Evolutionary conservation across 768 basidiomycete genomes (phyloP), one percentile per base, ranked within the genome.

Genomic region (Rhodosporidiobolus sp.): DNA sequence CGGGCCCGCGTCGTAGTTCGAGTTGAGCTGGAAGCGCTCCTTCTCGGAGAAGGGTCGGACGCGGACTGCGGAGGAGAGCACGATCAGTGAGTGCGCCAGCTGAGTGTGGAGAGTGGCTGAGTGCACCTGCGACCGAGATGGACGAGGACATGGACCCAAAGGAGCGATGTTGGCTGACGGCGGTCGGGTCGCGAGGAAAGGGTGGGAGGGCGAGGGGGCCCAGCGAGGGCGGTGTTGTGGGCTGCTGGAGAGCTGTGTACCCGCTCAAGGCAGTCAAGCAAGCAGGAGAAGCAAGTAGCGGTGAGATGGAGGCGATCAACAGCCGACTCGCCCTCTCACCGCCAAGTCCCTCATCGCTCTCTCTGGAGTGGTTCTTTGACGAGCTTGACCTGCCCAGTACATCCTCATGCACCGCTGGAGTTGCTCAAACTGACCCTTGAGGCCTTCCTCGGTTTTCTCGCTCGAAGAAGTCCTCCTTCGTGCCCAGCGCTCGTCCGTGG

Each of bases 31-130:
- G 6, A 62, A 64, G 1, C 46, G 61, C 65, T 79, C 78, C 69
- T 72, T 73, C 19, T 70, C 65, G 4, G 65, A 67, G 63, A 77
- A 77, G 2, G 78, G 78, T 17, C 78, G 69, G 16, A 77, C 69
- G 14, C 78, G 68, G 6, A 79, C 77, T 72, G 69, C 10, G 32
- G 17, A 17, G 5, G 34, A 30, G 17, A 3, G 2, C 52, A 35
- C n/a, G 30, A 30, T 65, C 6, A 55, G 45, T 24, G 28, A 8
- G 26, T 30, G 3, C 16, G 3, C 12, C 2, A 11, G 10, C 0
- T 32, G n/a, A 17, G 7, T 64, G 1, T 24, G 17, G 38, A 32
- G 19, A 11, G 5, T 12, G 20, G 22, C 14, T 11, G 34, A 8
- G 28, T 64, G 43, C 22, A 69, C 72, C 72, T 28, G 67, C 67